These are phyloP conservation scores for Kodamaea ohmeri DNA, from an alignment of 1,139 yeast genomes.

Conservation along the genomic window DNA sequence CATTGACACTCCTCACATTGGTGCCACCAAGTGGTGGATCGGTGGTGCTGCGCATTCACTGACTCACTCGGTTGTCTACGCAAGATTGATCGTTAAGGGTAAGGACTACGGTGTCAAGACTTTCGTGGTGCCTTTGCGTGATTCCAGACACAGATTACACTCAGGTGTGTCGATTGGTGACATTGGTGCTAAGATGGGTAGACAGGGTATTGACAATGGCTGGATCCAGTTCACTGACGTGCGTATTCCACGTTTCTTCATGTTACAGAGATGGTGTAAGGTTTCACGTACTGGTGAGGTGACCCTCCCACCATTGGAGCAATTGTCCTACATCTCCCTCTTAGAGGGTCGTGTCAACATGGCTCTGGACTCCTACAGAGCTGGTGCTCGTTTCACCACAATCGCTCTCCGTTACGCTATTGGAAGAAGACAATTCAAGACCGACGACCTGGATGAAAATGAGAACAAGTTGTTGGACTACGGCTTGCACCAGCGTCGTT, in stretches of 20 bases:
- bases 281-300: constrained; percentile 72
- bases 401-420: constrained; percentile 87
- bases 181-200: constrained; percentile 92
- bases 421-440: constrained; percentile 81
- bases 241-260: constrained; percentile 75
- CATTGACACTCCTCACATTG: constrained; percentile 82
- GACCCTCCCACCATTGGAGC: constrained; percentile 75
- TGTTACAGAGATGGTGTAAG: constrained; percentile 79
- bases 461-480: constrained; percentile 77
- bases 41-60: constrained; percentile 97
- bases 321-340: constrained; percentile 81
- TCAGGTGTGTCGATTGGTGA: constrained; percentile 88
- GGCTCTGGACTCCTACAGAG: constrained; percentile 82
- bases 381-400: constrained; percentile 75
- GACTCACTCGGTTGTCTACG: constrained; percentile 78
- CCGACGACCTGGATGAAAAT: constrained; percentile 24
- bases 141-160: constrained; percentile 60
- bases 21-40: constrained; percentile 98
- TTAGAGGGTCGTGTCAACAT: constrained; percentile 86
- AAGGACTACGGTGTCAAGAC: constrained; percentile 89
- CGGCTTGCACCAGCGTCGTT: constrained; percentile 82
- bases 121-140: constrained; percentile 86
- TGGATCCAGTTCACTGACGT: constrained; percentile 89
- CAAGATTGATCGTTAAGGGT: constrained; percentile 76
- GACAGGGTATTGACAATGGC: constrained; percentile 87